Evolutionary conservation across 2,329 filamentous ascomycete species (phyloP), one percentile per base, ranked within the genome.

Genomic region (Colletotrichum gigasporum): DNA sequence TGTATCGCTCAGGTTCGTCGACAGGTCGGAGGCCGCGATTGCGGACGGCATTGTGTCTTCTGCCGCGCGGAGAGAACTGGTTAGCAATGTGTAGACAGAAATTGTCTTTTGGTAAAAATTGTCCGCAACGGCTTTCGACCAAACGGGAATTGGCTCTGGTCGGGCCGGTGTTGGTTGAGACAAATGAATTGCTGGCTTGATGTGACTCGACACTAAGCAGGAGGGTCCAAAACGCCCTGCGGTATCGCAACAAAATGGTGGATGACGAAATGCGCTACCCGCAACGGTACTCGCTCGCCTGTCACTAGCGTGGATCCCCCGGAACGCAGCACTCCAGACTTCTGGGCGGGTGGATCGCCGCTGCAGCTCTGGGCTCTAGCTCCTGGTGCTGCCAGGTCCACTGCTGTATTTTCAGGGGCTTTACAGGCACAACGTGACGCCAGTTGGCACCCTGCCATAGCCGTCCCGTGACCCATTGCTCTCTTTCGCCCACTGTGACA

Each of bases 241-340:
- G 56, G 48, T 54, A 53, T 60, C 55, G 61, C 56, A 64, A 54
- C 47, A 61, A 64, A 54, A 53, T 48, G 55, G 48, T 48, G 34
- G 62, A 66, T 67, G 65, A 67, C 62, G 65, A 54, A 66, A 66
- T 66, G 45, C 61, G 61, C 57, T 56, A 56, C n/a, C n/a, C n/a
- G n/a, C n/a, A n/a, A 44, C 37, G 58, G 35, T 16, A 18, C 34
- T 42, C 22, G 24, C 48, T 44, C 56, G 26, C 18, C 45, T 50
- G 4, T 51, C 47, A 42, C 58, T 47, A 48, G 51, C 42, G 51
- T 56, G 58, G 58, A 53, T 39, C 51, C 50, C 63, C 60, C 60
- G 16, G 60, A 60, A 30, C 1, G 26, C n/a, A 6, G 30, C 35
- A 11, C 24, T 16, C 52, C 41, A 47, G 44, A 35, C 28, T 42